Percentiles rank a stretch among this genome's conserved stretches.
These are phyloP conservation scores for Pichia sp. DNA, from an alignment of 1,139 yeast species.

Conservation along the genomic window DNA sequence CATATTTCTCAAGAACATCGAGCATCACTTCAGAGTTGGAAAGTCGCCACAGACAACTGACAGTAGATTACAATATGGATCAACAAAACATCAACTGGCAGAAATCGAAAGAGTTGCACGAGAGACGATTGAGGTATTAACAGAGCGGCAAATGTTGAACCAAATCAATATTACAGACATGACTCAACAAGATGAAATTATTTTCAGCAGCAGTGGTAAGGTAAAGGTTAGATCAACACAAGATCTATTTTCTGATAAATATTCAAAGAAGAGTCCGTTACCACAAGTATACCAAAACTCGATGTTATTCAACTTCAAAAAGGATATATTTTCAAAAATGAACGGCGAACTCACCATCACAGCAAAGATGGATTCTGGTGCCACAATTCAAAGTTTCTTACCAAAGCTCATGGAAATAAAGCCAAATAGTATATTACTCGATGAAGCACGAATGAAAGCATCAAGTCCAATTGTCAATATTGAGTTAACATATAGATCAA, in stretches of 20 bases:
- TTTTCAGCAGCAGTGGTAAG: constrained; percentile 16
- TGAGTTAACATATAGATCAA: constrained; percentile 7
- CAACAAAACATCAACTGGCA: constrained; percentile 19
- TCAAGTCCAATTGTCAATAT: constrained; percentile 5
- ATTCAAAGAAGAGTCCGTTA: not conserved
- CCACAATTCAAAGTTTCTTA: constrained; percentile 14
- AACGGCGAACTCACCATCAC: constrained; percentile 15
- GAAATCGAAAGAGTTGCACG: constrained; percentile 17
- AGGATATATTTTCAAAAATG: constrained; percentile 16
- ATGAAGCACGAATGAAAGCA: not conserved
- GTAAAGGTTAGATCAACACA: not conserved
- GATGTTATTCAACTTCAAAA: constrained; percentile 2
- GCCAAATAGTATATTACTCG: not conserved
- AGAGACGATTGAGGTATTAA: constrained; percentile 16
- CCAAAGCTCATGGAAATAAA: constrained; percentile 15
- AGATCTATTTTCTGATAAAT: not conserved
- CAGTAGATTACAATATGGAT: constrained; percentile 8
- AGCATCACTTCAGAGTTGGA: constrained; percentile 24
- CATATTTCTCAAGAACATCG: constrained; percentile 22
- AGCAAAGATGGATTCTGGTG: constrained; percentile 5
- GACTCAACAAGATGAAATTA: constrained; percentile 16
- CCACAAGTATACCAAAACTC: not conserved
- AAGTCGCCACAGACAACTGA: constrained; percentile 5
- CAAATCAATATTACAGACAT: constrained; percentile 19
- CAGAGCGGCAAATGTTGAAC: constrained; percentile 16